These are phyloP conservation scores for Crithidia thermophila DNA, from an alignment of 208 protist genomes.

Conservation along the genomic window DNA sequence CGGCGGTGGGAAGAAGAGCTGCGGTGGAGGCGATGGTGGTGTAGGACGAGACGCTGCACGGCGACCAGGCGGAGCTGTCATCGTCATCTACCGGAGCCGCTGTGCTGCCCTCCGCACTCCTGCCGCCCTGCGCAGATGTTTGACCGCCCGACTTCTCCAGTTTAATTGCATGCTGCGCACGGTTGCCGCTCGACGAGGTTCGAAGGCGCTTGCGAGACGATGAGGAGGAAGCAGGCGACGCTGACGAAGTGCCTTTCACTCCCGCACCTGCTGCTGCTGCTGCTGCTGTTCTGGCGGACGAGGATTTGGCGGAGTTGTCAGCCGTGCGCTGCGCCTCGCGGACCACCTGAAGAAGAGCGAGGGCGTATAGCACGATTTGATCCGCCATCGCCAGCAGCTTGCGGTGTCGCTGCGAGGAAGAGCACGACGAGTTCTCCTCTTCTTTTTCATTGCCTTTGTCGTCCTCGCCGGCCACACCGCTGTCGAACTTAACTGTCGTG, in stretches of 20 bases:
- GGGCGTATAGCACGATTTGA: slow-evolving; percentile 11
- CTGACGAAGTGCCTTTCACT: neutral
- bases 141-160: no score
- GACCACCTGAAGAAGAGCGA: slow-evolving; percentile 15
- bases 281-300: neutral
- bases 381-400: slow-evolving; percentile 12
- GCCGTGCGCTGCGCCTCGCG: neutral
- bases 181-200: neutral
- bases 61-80: neutral
- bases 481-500: no score
- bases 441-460: no score
- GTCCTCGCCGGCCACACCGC: no score
- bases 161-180: no score
- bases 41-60: slow-evolving; percentile 14
- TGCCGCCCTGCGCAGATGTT: no score
- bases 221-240: neutral
- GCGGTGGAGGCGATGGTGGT: slow-evolving; percentile 8
- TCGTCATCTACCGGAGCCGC: no score
- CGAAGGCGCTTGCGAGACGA: slow-evolving; percentile 12
- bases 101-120: no score
- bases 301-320: no score
- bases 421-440: neutral
- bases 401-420: neutral
- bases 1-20: neutral
- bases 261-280: neutral